A percentile compares a stretch with the other conserved stretches of the same genome.
These are phyloP conservation scores for Aspergillus sp. DNA, from an alignment of 2,329 filamentous ascomycete genomes.

Conservation along the genomic window DNA sequence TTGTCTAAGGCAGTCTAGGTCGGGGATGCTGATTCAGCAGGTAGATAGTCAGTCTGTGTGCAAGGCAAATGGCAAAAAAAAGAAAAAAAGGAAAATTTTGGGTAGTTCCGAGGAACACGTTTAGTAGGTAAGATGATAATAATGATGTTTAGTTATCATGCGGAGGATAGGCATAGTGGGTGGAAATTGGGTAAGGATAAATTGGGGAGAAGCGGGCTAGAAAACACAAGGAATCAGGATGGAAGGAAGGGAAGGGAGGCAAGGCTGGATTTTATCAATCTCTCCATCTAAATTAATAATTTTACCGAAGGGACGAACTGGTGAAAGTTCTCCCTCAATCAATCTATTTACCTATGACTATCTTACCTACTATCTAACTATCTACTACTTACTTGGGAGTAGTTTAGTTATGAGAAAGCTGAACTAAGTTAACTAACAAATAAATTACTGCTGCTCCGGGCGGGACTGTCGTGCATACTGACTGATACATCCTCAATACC, in stretches of 20 bases:
- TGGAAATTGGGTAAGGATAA: background rate
- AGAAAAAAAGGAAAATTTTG: background rate
- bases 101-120: background rate
- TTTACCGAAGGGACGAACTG: too few relatives aligned
- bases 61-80: background rate
- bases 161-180: background rate
- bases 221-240: background rate
- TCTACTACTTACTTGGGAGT: too few relatives aligned
- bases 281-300: background rate
- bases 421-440: too few relatives aligned
- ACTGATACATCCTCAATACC: background rate
- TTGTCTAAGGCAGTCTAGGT: constrained; percentile 10
- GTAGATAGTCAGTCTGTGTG: too few relatives aligned
- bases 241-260: background rate
- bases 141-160: background rate
- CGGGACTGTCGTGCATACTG: background rate
- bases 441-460: background rate
- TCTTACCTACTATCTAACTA: too few relatives aligned
- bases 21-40: constrained; percentile 19
- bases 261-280: background rate
- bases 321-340: background rate
- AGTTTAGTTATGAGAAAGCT: too few relatives aligned
- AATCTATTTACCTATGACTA: background rate
- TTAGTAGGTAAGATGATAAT: background rate
- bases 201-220: background rate